Base-by-base conservation (phyloP, 2,329 filamentous ascomycete species). In the Tolypocladium inflatum region DNA sequence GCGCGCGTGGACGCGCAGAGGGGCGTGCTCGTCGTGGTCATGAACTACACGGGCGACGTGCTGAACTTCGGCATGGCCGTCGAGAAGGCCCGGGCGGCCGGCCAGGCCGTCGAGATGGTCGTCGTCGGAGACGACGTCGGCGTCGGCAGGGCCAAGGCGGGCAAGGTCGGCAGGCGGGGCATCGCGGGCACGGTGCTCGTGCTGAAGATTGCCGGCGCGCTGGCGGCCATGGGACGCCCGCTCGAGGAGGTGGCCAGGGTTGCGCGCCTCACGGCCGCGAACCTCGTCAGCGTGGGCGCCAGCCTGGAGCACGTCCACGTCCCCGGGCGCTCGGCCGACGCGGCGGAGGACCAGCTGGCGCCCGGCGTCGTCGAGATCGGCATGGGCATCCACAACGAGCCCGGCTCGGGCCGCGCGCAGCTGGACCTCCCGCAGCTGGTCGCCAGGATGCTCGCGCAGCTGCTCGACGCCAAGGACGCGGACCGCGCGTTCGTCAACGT, bases 61-160 rank as follows among this genome's bases (percentile, higher is more conserved):
- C 80, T 97, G 64, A 95, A 96, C 75, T 97, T 97, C 69, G 92
- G 91, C 57, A 88, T 97, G 82, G 92, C 88, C 0, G 90, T 94
- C 10, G 93, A 97, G 73, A 96, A 96, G 76, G 91, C 91, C 19
- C 87, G 88, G 59, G 91, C 91, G 1, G 83, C 85, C 0, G 92
- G 91, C 0, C 74, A 91, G 30, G 75, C 85, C 21, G 89, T 90
- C 0, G 89, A 96, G 70, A 96, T 97, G 88, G 85, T 96, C 11
- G 88, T 96, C 10, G 90, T 97, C 9, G 91, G 87, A 7, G 93
- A 97, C 67, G 93, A 97, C 72, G 91, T 92, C 3, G 91, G 92
- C 50, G 92, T 97, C 52, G 92, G 92, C 1, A 80, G 91, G 59
- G 79, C 77, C 56, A 87, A 87, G 69, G 87, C 89, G 13, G 92